These are phyloP conservation scores for Ramaria sp. DNA, from an alignment of 768 basidiomycete genomes.

Conservation along the genomic window DNA sequence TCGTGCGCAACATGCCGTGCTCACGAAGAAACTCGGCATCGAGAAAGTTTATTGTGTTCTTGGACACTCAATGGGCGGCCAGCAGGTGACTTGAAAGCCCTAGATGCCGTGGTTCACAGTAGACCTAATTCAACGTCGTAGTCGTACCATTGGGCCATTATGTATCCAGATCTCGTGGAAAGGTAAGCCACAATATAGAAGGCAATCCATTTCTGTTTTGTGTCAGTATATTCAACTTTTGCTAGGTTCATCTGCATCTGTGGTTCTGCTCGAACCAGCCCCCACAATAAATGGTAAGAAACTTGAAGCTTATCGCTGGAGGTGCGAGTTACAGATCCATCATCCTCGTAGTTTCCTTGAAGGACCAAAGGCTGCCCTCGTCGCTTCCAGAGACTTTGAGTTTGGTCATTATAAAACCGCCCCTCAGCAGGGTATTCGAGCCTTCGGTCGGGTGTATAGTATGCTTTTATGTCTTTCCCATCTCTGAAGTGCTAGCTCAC, in stretches of 20 bases:
- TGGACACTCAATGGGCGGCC: constrained; percentile 53
- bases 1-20: constrained; percentile 43
- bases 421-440: constrained; percentile 40
- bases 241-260: constrained; percentile 40
- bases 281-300: constrained; percentile 41
- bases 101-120: background rate
- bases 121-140: constrained; percentile 13
- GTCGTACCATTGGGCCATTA: constrained; percentile 47
- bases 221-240: background rate
- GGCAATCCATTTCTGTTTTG: no score
- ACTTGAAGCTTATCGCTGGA: no score
- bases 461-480: background rate
- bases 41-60: constrained; percentile 34
- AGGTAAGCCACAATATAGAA: constrained; percentile 19
- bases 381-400: constrained; percentile 44
- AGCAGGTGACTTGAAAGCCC: constrained; percentile 23
- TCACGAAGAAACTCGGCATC: constrained; percentile 35
- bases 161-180: constrained; percentile 45
- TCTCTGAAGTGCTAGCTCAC: background rate
- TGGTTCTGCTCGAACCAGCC: constrained; percentile 44
- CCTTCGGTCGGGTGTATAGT: constrained; percentile 44
- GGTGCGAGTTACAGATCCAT: background rate
- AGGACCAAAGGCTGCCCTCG: constrained; percentile 44
- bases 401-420: constrained; percentile 37
- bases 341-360: constrained; percentile 37